Percentiles rank a stretch among this genome's conserved stretches.
Evolutionary conservation across 768 basidiomycete species (phyloP).

Genomic region (Trametes cingulata): DNA sequence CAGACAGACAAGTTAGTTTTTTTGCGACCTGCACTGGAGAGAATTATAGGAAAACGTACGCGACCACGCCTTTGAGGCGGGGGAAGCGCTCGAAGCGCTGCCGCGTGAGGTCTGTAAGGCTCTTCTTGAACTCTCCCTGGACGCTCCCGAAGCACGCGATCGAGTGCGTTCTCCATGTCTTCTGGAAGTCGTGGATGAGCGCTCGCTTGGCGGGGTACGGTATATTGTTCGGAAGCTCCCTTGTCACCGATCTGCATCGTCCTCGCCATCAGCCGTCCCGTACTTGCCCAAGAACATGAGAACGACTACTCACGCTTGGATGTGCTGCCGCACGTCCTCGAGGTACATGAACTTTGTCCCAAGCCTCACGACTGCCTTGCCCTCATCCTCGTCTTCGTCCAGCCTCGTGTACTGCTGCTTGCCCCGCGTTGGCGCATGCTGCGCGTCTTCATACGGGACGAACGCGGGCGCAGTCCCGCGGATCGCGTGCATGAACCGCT

Average conservation of each 20-base stretch:
- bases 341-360: no score
- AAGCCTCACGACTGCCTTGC: no score
- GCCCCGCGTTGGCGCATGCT: conserved; percentile 10
- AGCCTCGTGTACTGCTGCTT: neutral
- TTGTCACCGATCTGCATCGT: conserved; percentile 38
- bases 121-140: conserved; percentile 12
- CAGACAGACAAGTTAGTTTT: no score
- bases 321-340: conserved; percentile 1
- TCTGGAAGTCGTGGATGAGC: conserved; percentile 22
- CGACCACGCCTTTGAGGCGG: conserved; percentile 20
- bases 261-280: neutral
- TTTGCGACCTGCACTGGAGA: no score
- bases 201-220: conserved; percentile 44
- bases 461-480: conserved; percentile 45
- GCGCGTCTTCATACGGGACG: conserved; percentile 32
- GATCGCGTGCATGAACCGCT: conserved; percentile 36
- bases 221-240: conserved; percentile 65
- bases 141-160: conserved; percentile 23
- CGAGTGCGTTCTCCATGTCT: conserved; percentile 24
- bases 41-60: conserved; percentile 22
- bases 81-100: conserved; percentile 26
- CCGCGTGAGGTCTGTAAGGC: conserved; percentile 20
- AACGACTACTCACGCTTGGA: neutral
- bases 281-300: neutral
- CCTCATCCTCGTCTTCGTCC: no score